Evolutionary conservation across 1,139 yeast genomes (phyloP).

Genomic region (Sugiyamaella sp.): DNA sequence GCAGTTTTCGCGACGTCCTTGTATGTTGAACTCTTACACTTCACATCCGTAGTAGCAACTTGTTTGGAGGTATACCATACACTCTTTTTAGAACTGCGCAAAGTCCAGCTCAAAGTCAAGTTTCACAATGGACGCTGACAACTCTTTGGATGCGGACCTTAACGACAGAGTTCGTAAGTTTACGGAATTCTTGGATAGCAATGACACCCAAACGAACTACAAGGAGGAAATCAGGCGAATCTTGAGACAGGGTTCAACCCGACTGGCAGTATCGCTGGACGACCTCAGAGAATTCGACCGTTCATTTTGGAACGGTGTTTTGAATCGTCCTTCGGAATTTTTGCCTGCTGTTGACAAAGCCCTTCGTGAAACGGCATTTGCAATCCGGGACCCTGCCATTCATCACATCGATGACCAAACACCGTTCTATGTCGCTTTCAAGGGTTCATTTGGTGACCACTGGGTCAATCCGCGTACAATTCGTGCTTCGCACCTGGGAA

Average conservation of each 20-base stretch:
- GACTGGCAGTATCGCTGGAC: slow-evolving; percentile 79
- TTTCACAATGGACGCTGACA: slow-evolving; percentile 4
- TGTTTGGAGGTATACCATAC: neutral
- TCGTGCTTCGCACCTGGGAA: slow-evolving; percentile 73
- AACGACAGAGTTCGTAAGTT: slow-evolving; percentile 86
- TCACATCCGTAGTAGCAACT: neutral
- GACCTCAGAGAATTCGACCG: slow-evolving; percentile 85
- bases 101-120: neutral
- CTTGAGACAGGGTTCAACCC: slow-evolving; percentile 64
- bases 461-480: slow-evolving; percentile 87
- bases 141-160: slow-evolving; percentile 38
- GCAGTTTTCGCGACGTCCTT: neutral
- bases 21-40: neutral
- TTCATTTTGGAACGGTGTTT: slow-evolving; percentile 75
- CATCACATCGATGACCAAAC: slow-evolving; percentile 60
- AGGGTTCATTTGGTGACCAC: slow-evolving; percentile 91
- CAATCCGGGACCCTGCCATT: slow-evolving; percentile 45
- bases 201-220: slow-evolving; percentile 56
- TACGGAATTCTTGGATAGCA: slow-evolving; percentile 79
- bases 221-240: slow-evolving; percentile 69
- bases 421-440: slow-evolving; percentile 76
- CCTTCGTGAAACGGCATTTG: slow-evolving; percentile 69
- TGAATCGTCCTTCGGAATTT: slow-evolving; percentile 78
- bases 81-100: no score
- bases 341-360: slow-evolving; percentile 92